Evolutionary conservation across 208 protist species (phyloP).

Genomic region (Trypanosoma mega): DNA sequence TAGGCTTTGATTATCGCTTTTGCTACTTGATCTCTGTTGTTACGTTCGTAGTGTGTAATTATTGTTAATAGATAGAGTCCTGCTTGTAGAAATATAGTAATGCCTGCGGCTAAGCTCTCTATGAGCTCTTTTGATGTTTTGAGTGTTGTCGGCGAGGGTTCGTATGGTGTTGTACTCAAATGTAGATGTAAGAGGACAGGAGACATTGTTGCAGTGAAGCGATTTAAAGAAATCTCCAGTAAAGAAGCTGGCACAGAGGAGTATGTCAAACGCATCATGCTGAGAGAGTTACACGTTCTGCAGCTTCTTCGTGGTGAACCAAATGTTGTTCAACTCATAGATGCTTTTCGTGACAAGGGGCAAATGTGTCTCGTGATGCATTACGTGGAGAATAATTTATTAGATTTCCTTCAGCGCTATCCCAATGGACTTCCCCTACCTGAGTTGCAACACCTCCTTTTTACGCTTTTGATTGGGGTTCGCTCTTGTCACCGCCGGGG

Average conservation of each 20-base stretch:
- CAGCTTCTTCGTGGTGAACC: conserved; percentile 85
- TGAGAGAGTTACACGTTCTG: conserved; percentile 92
- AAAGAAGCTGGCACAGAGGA: conserved; percentile 86
- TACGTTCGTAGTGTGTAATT: too few species aligned
- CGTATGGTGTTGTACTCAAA: conserved; percentile 93
- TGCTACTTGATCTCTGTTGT: too few species aligned
- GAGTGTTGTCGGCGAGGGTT: conserved; percentile 90
- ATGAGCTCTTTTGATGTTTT: conserved; percentile 84
- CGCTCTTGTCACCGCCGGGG: conserved; percentile 90
- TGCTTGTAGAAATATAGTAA: too few species aligned
- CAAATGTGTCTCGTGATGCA: conserved; percentile 95
- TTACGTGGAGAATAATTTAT: conserved; percentile 85
- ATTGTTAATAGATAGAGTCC: too few species aligned
- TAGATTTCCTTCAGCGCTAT: conserved; percentile 82
- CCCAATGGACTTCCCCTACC: conserved; percentile 50
- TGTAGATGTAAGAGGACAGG: conserved; percentile 80
- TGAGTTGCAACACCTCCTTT: conserved; percentile 69
- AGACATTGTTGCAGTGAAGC: conserved; percentile 92
- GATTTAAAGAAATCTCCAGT: conserved; percentile 95
- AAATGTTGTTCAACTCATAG: conserved; percentile 90
- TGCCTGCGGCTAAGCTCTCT: too few species aligned
- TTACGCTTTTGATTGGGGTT: conserved; percentile 87
- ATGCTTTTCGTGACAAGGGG: conserved; percentile 83
- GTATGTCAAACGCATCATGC: conserved; percentile 85
- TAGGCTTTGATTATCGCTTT: too few species aligned